A percentile compares a stretch with the other conserved stretches of the same genome.
Conservation (phyloP, 2,329 filamentous ascomycete species). For the Epichloe hybrida region DNA sequence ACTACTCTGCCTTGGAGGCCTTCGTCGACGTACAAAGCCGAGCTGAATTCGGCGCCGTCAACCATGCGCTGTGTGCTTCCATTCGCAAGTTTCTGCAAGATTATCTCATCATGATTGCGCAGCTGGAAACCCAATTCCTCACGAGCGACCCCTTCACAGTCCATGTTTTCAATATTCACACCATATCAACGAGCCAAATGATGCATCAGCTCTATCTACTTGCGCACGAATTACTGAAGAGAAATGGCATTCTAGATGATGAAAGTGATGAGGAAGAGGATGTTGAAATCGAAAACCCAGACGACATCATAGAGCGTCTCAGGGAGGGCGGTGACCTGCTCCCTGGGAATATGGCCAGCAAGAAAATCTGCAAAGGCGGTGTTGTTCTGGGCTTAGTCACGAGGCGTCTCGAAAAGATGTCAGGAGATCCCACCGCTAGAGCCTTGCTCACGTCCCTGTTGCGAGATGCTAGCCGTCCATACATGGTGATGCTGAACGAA, state of each 20-base stretch:
- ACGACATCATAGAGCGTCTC: slow-evolving; percentile 82
- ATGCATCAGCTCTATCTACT: slow-evolving; percentile 80
- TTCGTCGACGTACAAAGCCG: slow-evolving; percentile 91
- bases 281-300: slow-evolving; percentile 64
- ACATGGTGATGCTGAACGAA: slow-evolving; percentile 97
- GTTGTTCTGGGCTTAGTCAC: slow-evolving; percentile 84
- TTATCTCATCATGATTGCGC: slow-evolving; percentile 82
- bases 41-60: slow-evolving; percentile 86
- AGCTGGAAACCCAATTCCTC: slow-evolving; percentile 84
- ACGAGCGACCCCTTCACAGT: slow-evolving; percentile 83
- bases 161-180: slow-evolving; percentile 85
- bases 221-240: slow-evolving; percentile 74
- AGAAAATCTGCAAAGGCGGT: slow-evolving; percentile 94
- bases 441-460: slow-evolving; percentile 69
- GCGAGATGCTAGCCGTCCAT: slow-evolving; percentile 79
- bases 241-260: slow-evolving; percentile 77
- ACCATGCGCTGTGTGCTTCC: slow-evolving; percentile 90
- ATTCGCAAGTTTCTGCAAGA: slow-evolving; percentile 86
- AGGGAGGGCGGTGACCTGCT: slow-evolving; percentile 74
- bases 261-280: slow-evolving; percentile 59
- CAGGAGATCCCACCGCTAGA: slow-evolving; percentile 80
- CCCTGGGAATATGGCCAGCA: slow-evolving; percentile 64
- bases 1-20: slow-evolving; percentile 80
- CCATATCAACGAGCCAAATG: slow-evolving; percentile 80
- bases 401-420: slow-evolving; percentile 73